Base-by-base conservation (phyloP, 768 basidiomycete species). In the Russula olivacea region DNA sequence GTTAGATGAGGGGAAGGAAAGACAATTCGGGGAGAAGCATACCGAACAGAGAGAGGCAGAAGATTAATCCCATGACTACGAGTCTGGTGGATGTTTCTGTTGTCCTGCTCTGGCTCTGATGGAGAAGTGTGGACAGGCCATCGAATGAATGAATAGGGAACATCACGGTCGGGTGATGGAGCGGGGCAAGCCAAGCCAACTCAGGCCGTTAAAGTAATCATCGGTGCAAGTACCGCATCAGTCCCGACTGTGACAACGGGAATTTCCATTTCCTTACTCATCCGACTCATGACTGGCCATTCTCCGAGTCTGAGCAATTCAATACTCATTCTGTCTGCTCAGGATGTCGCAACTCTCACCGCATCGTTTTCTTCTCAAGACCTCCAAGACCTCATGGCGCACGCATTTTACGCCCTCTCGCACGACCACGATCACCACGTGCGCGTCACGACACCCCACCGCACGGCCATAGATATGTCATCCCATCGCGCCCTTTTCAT, bases 401-500 rank as follows among this genome's bases (percentile, higher is more conserved):
- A 61, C 61, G 36, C 70, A 71, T 59, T 72, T 21, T 47, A 25
- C 19, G 12, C 55, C 40, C 25, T 58, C 48, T 53, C 61, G 7
- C 53, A 55, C 3, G 28, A 3, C 14, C 32, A 41, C 0, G 41
- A 40, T 23, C 45, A 11, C n/a, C 15, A 41, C 28, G 47, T n/a
- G 23, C 30, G 21, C 19, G 38, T n/a, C 1, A 34, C n/a, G 1
- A 12, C 8, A 11, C 92, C 92, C 11, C 4, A 83, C 58, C 80
- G 93, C 54, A 82, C 80, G 0, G 73, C 78, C 0, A 71, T 93
- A 12, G 75, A 76, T 0, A 83, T 80, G 55, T 68, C 72, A 9
- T 76, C 84, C 12, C 36, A 91, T 67, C 86, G 79, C 1, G 77
- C 81, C 0, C 76, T 97, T 2, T 89, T 93, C 73, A 96, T 96